A percentile compares a stretch with the other conserved stretches of the same genome.
phyloP scores from a whole-genome alignment of 2,329 filamentous ascomycete species.

The Ophiosphaerella narmari region DNA sequence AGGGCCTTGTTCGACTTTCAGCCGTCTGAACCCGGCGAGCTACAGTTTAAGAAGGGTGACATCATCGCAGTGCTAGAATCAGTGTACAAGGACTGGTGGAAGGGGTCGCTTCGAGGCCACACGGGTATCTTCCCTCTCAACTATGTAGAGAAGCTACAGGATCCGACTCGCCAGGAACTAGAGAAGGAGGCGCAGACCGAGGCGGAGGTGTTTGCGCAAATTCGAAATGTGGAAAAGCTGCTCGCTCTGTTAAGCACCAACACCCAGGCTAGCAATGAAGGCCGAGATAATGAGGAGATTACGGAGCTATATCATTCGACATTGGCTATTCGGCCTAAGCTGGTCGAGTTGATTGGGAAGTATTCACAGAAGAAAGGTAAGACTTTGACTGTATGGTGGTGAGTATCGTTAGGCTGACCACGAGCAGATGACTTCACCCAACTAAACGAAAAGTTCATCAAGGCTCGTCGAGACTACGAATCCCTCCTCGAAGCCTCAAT shows the following conservation, averaged over 20 bases:
- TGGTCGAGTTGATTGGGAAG: slow-evolving; percentile 97
- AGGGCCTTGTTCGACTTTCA: slow-evolving; percentile 93
- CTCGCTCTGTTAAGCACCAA: slow-evolving; percentile 90
- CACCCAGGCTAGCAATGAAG: slow-evolving; percentile 57
- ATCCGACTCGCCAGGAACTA: slow-evolving; percentile 91
- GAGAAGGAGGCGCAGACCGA: slow-evolving; percentile 97
- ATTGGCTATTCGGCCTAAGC: slow-evolving; percentile 88
- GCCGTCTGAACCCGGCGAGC: slow-evolving; percentile 89
- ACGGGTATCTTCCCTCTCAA: slow-evolving; percentile 98
- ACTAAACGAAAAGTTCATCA: slow-evolving; percentile 99
- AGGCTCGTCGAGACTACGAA: slow-evolving; percentile 95
- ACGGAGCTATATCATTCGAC: slow-evolving; percentile 90
- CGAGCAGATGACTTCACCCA: slow-evolving; percentile 91
- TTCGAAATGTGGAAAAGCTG: slow-evolving; percentile 78
- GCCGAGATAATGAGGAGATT: slow-evolving; percentile 96
- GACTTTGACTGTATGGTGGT: slow-evolving; percentile 1
- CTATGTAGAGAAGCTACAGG: slow-evolving; percentile 96
- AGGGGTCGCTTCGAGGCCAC: slow-evolving; percentile 89
- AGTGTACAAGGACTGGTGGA: slow-evolving; percentile 99
- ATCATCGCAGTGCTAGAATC: slow-evolving; percentile 97
- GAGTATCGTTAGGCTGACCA: slow-evolving; percentile 11
- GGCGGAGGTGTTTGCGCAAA: slow-evolving; percentile 74
- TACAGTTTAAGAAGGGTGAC: slow-evolving; percentile 96
- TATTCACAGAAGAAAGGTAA: slow-evolving; percentile 98
- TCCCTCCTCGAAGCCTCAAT: slow-evolving; percentile 94